Evolutionary conservation across 805 yeast species (phyloP).

Genomic region (Cyberlindnera xishuangbannaensis): DNA sequence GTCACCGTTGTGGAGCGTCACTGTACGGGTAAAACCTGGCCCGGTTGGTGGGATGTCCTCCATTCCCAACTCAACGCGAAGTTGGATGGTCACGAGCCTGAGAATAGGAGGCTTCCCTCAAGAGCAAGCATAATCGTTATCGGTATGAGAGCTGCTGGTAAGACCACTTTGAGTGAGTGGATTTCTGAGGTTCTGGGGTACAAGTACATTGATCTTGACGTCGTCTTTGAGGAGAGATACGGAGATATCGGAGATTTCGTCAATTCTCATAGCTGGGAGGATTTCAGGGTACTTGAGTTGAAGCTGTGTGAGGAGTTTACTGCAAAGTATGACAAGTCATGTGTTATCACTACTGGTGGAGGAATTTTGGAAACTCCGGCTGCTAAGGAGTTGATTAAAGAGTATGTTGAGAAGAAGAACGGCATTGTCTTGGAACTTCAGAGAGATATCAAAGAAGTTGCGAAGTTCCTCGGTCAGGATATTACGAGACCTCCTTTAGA

Average conservation of each 20-base stretch:
- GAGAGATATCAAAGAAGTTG: constrained; percentile 77
- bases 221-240: constrained; percentile 50
- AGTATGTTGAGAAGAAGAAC: constrained; percentile 35
- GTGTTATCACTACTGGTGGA: constrained; percentile 91
- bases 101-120: constrained; percentile 26
- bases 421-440: constrained; percentile 90
- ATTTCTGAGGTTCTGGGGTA: constrained; percentile 65
- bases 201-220: constrained; percentile 70
- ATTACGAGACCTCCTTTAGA: constrained; percentile 79
- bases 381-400: constrained; percentile 60
- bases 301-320: constrained; percentile 48
- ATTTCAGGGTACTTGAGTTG: constrained; percentile 66
- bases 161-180: constrained; percentile 80
- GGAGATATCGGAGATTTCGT: constrained; percentile 55
- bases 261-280: constrained; percentile 76
- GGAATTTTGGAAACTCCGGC: constrained; percentile 79
- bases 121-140: constrained; percentile 62
- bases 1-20: constrained; percentile 79
- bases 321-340: constrained; percentile 31
- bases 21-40: constrained; percentile 98
- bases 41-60: constrained; percentile 98
- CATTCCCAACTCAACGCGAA: constrained; percentile 59
- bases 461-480: constrained; percentile 68
- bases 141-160: constrained; percentile 99
- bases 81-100: constrained; percentile 68